Percentiles rank a stretch among this genome's conserved stretches.
phyloP scores from a whole-genome alignment of 2,329 filamentous ascomycete genomes.

The Apiospora kogelbergensis region DNA sequence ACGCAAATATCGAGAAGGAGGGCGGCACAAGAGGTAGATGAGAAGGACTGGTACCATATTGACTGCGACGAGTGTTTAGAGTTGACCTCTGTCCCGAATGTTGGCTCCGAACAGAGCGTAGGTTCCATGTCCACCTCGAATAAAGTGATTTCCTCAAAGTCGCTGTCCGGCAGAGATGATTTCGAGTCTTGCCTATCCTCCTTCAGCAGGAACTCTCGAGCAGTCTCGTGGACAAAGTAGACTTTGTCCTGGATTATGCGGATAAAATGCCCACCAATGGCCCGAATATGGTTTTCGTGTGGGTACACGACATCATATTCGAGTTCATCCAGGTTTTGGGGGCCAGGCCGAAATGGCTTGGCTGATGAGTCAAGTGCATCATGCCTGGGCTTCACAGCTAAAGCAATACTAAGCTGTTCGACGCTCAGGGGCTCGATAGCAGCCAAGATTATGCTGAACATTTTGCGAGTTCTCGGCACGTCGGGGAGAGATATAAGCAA shows the following conservation, averaged over 20 bases:
- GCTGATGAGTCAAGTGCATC: neutral
- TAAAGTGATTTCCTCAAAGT: neutral
- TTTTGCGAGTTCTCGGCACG: slow-evolving; percentile 12
- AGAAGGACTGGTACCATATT: neutral
- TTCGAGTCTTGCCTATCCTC: neutral
- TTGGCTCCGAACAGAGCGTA: no score
- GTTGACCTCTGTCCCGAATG: neutral
- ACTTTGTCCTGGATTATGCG: slow-evolving; percentile 19
- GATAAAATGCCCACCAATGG: slow-evolving; percentile 19
- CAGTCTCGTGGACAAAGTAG: slow-evolving; percentile 25
- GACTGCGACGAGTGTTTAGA: neutral
- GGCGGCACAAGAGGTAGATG: neutral
- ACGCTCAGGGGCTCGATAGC: slow-evolving; percentile 19
- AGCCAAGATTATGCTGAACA: slow-evolving; percentile 19
- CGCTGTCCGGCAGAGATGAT: neutral
- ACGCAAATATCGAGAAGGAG: neutral
- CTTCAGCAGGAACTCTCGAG: slow-evolving; percentile 21
- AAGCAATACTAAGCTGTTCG: slow-evolving; percentile 19
- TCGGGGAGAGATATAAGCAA: slow-evolving; percentile 17
- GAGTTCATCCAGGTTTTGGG: slow-evolving; percentile 15
- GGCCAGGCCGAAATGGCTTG: neutral
- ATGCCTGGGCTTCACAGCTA: slow-evolving; percentile 14
- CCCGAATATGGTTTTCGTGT: slow-evolving; percentile 19
- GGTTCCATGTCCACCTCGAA: no score
- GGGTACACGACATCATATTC: slow-evolving; percentile 19